Conservation (phyloP, 192 early-diverging fungal genomes). For the Cetraspora pellucida region DNA sequence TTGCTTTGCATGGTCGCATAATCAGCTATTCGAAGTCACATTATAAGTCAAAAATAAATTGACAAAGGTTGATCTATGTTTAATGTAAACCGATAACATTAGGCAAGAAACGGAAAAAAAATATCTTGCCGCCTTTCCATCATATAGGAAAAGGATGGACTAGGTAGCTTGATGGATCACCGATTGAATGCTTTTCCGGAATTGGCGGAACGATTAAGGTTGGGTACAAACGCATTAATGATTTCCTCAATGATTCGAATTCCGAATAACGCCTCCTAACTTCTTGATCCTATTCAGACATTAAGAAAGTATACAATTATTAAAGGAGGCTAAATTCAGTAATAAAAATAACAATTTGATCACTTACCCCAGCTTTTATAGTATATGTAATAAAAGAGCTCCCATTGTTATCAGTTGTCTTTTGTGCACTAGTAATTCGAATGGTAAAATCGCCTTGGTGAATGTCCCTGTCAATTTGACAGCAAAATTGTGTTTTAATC, state of each 20-base stretch:
- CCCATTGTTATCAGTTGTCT: conserved; percentile 21
- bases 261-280: conserved; percentile 91
- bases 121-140: conserved; percentile 16
- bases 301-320: conserved; percentile 3
- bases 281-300: conserved; percentile 56
- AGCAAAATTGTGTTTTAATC: conserved; percentile 14
- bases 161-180: conserved; percentile 52
- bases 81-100: background rate
- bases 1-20: conserved; percentile 80
- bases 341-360: background rate
- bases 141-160: conserved; percentile 24
- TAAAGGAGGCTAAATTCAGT: background rate
- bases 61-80: conserved; percentile 1
- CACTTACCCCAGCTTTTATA: conserved; percentile 55
- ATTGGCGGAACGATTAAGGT: conserved; percentile 92
- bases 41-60: conserved; percentile 19
- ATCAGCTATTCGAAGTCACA: conserved; percentile 44
- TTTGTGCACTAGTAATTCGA: conserved; percentile 23
- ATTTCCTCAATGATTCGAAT: conserved; percentile 87
- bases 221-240: conserved; percentile 80
- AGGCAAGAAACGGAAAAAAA: background rate
- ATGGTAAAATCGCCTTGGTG: background rate
- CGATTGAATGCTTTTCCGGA: conserved; percentile 94
- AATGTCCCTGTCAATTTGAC: conserved; percentile 24
- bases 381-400: conserved; percentile 58